Conservation (phyloP, 805 yeast species). For the Ogataea siamensis region DNA sequence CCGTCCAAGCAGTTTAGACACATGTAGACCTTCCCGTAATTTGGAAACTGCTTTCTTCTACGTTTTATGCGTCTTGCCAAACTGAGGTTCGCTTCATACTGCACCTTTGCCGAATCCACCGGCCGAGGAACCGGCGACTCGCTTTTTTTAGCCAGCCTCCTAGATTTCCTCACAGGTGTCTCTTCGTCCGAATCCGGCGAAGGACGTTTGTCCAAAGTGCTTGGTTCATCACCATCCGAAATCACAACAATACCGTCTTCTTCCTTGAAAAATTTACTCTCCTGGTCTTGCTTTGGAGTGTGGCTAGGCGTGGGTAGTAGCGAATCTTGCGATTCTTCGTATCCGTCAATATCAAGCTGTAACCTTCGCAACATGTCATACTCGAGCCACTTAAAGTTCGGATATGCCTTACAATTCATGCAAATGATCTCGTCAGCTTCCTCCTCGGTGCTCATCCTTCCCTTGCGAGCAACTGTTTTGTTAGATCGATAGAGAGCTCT, state of each 20-base stretch:
- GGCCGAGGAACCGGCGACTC: slow-evolving; percentile 7
- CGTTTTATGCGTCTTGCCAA: slow-evolving; percentile 22
- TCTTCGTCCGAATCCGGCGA: slow-evolving; percentile 8
- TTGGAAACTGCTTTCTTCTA: slow-evolving; percentile 22
- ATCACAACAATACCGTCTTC: slow-evolving; percentile 28
- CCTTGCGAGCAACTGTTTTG: slow-evolving; percentile 9
- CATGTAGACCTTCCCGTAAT: slow-evolving; percentile 27
- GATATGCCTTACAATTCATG: slow-evolving; percentile 46
- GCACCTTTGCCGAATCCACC: slow-evolving; percentile 1
- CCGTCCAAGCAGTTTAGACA: slow-evolving; percentile 27
- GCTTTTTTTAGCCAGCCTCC: slow-evolving; percentile 33
- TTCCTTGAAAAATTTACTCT: slow-evolving; percentile 18
- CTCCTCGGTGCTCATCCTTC: slow-evolving; percentile 15
- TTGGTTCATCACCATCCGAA: background rate
- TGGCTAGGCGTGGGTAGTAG: slow-evolving; percentile 32
- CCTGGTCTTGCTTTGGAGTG: slow-evolving; percentile 25
- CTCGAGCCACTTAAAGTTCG: slow-evolving; percentile 47
- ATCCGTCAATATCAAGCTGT: slow-evolving; percentile 8
- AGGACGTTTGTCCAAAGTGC: slow-evolving; percentile 22
- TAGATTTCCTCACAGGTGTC: slow-evolving; percentile 30
- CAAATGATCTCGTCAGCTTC: slow-evolving; percentile 45
- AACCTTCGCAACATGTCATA: slow-evolving; percentile 29
- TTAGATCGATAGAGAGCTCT: background rate
- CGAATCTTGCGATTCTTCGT: slow-evolving; percentile 5
- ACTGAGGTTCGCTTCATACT: slow-evolving; percentile 8